These are phyloP conservation scores for Diplodia seriata DNA, from an alignment of 2,329 filamentous ascomycete species.

Conservation along the genomic window DNA sequence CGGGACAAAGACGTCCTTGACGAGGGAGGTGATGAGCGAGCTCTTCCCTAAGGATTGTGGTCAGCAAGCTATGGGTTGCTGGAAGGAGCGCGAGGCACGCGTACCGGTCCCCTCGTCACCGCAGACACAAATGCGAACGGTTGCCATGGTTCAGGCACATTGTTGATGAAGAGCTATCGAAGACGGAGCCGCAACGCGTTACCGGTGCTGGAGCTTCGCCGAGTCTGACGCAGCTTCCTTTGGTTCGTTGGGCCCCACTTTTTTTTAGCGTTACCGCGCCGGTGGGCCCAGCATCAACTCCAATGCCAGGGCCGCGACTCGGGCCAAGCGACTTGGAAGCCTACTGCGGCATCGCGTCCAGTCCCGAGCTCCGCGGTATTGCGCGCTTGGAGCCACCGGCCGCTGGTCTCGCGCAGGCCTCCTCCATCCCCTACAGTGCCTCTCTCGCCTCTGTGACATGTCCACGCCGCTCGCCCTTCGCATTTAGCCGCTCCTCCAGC, in stretches of 20 bases:
- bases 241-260: neutral
- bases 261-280: slow-evolving; percentile 18
- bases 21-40: slow-evolving; percentile 83
- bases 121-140: slow-evolving; percentile 88
- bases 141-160: slow-evolving; percentile 39
- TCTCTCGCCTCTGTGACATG: slow-evolving; percentile 8
- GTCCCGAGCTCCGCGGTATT: slow-evolving; percentile 27
- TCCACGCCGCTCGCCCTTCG: slow-evolving; percentile 20
- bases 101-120: slow-evolving; percentile 89
- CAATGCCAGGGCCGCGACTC: slow-evolving; percentile 28
- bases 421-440: neutral
- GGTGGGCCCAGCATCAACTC: slow-evolving; percentile 17
- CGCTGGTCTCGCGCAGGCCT: slow-evolving; percentile 6
- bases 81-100: neutral
- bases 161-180: slow-evolving; percentile 18
- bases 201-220: slow-evolving; percentile 20
- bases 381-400: neutral
- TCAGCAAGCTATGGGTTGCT: slow-evolving; percentile 3
- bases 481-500: slow-evolving; percentile 31
- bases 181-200: slow-evolving; percentile 4
- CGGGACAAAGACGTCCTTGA: slow-evolving; percentile 95
- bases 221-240: slow-evolving; percentile 6
- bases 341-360: slow-evolving; percentile 8
- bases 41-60: slow-evolving; percentile 46
- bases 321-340: slow-evolving; percentile 18